Base-by-base conservation (phyloP, 2,329 filamentous ascomycete species). In the Ophiognomonia clavigignenti-juglandacearum region DNA sequence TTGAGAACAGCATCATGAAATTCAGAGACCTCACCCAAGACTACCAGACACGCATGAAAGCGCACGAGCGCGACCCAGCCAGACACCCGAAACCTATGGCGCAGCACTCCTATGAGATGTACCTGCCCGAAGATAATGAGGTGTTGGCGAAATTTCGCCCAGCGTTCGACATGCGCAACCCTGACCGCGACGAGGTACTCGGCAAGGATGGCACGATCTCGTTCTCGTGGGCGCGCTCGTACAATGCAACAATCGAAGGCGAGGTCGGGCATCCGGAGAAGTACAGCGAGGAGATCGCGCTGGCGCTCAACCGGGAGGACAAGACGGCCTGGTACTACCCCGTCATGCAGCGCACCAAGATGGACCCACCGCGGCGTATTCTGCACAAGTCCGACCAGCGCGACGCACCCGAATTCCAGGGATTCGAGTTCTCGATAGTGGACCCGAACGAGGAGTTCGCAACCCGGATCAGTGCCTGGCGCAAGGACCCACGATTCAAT, bases 291-390 rank as follows among this genome's bases (percentile, higher is more conserved):
- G 81, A 86, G 62, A 68, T 85, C 27, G 72, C 83, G 47, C 64
- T 86, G 23, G 42, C 53, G 31, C 70, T 74, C 52, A 72, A 72
- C 42, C 43, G 43, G 19, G 64, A 67, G 47, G 61, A 66, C 41
- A 79, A 78, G 61, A 82, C 74, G 6, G 78, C 75, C 11, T 85
- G 82, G 62, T 86, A 85, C 64, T 86, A 85, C 56, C 83, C 83
- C 4, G 73, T 86, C 53, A 77, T 85, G 65, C 80, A 85, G 62
- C 77, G 79, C 45, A 78, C 74, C 39, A 72, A 73, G 19, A 78
- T 86, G 57, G 72, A 80, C 37, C 80, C 79, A 24, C 80, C 83
- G 63, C 74, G 82, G 48, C 76, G 73, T 51, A 83, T 79, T 70
- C 81, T 81, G 59, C 82, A 83, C 54, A 73, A 77, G 38, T 74